phyloP scores from a whole-genome alignment of 176 grass and related monocot genomes.

The Aegilops umbellulata region DNA sequence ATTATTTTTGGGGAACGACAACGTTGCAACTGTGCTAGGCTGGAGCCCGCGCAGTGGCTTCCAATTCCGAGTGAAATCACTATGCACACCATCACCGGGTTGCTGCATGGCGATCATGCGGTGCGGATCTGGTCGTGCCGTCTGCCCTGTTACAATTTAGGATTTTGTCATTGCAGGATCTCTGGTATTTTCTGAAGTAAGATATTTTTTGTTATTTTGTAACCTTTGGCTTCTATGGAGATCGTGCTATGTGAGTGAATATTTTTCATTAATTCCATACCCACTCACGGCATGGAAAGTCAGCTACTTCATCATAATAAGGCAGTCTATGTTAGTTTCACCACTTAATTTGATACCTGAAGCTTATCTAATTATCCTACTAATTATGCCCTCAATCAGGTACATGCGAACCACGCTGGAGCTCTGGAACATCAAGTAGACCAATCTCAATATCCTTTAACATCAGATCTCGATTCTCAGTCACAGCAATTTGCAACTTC shows the following conservation, averaged over 20 bases:
- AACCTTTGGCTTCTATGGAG: background rate
- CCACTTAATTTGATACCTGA: slow-evolving; percentile 16
- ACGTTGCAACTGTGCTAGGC: background rate
- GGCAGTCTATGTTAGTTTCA: slow-evolving; percentile 38
- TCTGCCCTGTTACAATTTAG: background rate
- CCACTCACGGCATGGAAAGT: background rate
- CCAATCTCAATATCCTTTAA: slow-evolving; percentile 25
- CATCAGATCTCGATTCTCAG: slow-evolving; percentile 40
- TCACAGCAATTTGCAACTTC: slow-evolving; percentile 29
- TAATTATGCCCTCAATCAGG: slow-evolving; percentile 29
- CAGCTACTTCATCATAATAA: background rate
- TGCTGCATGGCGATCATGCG: background rate
- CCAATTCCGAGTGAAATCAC: background rate
- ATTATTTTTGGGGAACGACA: no score
- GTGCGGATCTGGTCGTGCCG: background rate
- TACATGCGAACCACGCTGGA: slow-evolving; percentile 23
- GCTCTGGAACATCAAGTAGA: slow-evolving; percentile 35
- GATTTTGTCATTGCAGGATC: background rate
- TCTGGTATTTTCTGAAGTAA: background rate
- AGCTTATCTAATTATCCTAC: slow-evolving; percentile 43
- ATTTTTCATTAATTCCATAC: background rate
- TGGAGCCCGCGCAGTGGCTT: background rate
- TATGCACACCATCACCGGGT: background rate
- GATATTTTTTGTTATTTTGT: background rate
- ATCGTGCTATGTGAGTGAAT: background rate